Evolutionary conservation across 495 filamentous ascomycete species (phyloP).

Genomic region (Aspergillus biplanus): DNA sequence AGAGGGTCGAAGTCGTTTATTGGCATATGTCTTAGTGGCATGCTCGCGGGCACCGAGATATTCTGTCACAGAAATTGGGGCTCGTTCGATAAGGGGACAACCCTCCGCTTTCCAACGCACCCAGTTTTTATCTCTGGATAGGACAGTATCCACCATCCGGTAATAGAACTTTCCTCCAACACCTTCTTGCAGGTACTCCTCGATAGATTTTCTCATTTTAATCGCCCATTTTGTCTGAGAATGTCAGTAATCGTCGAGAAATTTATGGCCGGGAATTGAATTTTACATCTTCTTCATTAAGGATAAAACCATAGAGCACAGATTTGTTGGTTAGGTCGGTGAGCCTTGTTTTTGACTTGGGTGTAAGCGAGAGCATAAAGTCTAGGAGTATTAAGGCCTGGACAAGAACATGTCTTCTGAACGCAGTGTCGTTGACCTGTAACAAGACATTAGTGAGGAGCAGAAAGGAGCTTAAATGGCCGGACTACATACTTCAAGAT

Average conservation of each 20-base stretch:
- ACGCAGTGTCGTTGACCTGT: slow-evolving; percentile 89
- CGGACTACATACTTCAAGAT: slow-evolving; percentile 71
- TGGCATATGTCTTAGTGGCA: slow-evolving; percentile 65
- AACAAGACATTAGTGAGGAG: slow-evolving; percentile 9
- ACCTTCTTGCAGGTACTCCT: slow-evolving; percentile 75
- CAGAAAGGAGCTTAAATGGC: neutral
- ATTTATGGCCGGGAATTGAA: neutral
- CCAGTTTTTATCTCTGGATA: slow-evolving; percentile 97
- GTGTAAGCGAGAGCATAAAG: slow-evolving; percentile 85
- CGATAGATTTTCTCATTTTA: slow-evolving; percentile 72
- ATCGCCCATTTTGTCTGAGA: slow-evolving; percentile 71
- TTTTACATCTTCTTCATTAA: slow-evolving; percentile 82
- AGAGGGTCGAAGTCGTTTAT: slow-evolving; percentile 65
- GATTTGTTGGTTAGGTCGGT: slow-evolving; percentile 79
- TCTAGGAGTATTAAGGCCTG: slow-evolving; percentile 93
- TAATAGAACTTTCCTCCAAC: slow-evolving; percentile 81
- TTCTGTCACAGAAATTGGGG: slow-evolving; percentile 65
- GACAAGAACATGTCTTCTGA: slow-evolving; percentile 89
- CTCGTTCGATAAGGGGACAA: slow-evolving; percentile 81
- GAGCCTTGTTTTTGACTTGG: slow-evolving; percentile 78
- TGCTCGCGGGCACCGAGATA: slow-evolving; percentile 67
- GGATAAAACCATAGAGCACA: slow-evolving; percentile 75
- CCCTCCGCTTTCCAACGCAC: slow-evolving; percentile 95
- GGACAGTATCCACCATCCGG: slow-evolving; percentile 92
- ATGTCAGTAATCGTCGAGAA: slow-evolving; percentile 34